phyloP scores from a whole-genome alignment of 768 basidiomycete species.

The Boletus fagicola region DNA sequence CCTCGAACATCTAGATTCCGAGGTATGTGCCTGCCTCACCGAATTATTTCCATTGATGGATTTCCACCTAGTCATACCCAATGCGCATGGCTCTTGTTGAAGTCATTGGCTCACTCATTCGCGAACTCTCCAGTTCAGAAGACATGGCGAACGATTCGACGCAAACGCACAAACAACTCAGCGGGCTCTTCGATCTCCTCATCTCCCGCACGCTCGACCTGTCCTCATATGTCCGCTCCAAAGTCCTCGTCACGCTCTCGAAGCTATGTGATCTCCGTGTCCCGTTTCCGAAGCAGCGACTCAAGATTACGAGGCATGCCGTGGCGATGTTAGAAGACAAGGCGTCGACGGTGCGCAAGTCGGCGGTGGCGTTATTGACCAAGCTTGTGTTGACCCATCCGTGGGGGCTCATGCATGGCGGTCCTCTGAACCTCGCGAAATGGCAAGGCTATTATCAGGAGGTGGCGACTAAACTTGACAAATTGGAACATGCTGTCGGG shows the following conservation, averaged over 20 bases:
- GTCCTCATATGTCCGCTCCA: constrained; percentile 88
- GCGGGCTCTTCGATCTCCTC: constrained; percentile 76
- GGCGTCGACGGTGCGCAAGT: constrained; percentile 81
- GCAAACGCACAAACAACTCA: constrained; percentile 66
- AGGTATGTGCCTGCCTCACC: constrained; percentile 48
- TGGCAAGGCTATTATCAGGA: constrained; percentile 74
- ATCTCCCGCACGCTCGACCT: constrained; percentile 85
- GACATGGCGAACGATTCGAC: constrained; percentile 48
- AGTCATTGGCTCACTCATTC: constrained; percentile 80
- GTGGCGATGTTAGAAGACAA: constrained; percentile 87
- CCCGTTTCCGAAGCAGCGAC: constrained; percentile 86
- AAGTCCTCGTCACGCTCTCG: constrained; percentile 74
- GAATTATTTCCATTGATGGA: not conserved
- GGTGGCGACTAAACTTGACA: constrained; percentile 61
- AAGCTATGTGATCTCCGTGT: constrained; percentile 72
- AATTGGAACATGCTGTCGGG: constrained; percentile 65
- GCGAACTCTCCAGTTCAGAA: constrained; percentile 63
- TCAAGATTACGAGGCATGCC: constrained; percentile 72
- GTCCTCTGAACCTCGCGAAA: constrained; percentile 63
- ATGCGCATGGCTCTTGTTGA: constrained; percentile 96
- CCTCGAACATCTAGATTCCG: constrained; percentile 84
- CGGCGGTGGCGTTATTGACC: constrained; percentile 71
- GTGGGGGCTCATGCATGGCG: constrained; percentile 82
- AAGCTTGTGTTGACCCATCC: constrained; percentile 85
- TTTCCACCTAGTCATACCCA: constrained; percentile 70